A percentile compares a stretch with the other conserved stretches of the same genome.
phyloP scores from a whole-genome alignment of 441 rosid species.

The Arabidopsis lyrata region DNA sequence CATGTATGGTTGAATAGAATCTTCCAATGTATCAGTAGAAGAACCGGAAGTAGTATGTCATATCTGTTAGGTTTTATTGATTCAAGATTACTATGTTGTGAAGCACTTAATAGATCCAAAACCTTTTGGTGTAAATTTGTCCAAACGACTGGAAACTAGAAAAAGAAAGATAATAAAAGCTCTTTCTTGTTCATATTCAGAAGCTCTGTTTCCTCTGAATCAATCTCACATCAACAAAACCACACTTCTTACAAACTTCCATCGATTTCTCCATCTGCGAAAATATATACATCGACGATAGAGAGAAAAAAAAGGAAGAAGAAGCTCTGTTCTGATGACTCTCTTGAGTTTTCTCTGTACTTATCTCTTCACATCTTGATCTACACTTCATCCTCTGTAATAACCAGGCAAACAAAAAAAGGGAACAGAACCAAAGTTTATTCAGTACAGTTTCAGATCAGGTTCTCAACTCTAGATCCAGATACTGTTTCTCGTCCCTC shows the following conservation, averaged over 20 bases:
- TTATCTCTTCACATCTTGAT: conserved; percentile 32
- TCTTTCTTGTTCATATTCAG: conserved; percentile 16
- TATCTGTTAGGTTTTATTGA: neutral
- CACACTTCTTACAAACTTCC: conserved; percentile 36
- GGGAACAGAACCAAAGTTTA: conserved; percentile 5
- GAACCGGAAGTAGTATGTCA: neutral
- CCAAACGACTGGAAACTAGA: conserved; percentile 2
- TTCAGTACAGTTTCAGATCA: conserved; percentile 14
- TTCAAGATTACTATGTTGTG: conserved; percentile 11
- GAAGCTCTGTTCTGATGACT: conserved; percentile 28
- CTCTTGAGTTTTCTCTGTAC: conserved; percentile 22
- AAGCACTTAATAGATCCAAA: neutral
- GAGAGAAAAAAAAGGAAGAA: conserved; percentile 19
- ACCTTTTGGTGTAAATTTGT: neutral
- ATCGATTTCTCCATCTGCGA: conserved; percentile 36
- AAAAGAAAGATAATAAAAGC: neutral
- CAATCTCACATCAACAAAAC: conserved; percentile 22
- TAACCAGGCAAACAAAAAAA: neutral
- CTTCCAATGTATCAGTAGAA: neutral
- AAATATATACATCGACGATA: conserved; percentile 46
- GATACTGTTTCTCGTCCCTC: neutral
- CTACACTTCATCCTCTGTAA: conserved; percentile 23
- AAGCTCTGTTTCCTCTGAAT: conserved; percentile 19
- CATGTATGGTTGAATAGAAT: neutral
- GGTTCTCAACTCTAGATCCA: conserved; percentile 21